Evolutionary conservation across 257 asterid species (phyloP).

Genomic region (Ilex asprella): DNA sequence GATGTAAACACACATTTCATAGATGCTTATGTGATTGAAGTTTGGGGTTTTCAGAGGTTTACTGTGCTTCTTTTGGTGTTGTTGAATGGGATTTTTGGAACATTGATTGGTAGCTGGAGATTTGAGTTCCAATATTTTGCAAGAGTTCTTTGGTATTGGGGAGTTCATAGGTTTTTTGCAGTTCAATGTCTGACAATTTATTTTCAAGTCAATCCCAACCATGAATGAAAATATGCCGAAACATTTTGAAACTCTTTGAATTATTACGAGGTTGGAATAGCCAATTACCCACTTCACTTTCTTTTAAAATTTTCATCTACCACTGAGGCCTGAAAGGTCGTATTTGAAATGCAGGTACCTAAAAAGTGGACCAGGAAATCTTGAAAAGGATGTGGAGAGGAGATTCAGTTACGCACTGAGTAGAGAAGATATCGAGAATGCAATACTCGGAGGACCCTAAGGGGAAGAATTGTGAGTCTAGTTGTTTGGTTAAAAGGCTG

Average conservation of each 20-base stretch:
- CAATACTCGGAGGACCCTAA: constrained; percentile 96
- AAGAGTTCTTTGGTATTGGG: no score
- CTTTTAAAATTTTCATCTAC: no score
- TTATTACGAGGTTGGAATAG: no score
- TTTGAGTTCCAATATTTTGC: no score
- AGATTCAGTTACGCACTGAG: constrained; percentile 93
- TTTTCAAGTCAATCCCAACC: no score
- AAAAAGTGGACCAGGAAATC: constrained; percentile 73
- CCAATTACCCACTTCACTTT: constrained; percentile 26
- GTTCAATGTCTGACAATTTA: no score
- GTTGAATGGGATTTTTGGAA: neutral
- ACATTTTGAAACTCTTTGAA: no score
- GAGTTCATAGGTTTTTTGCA: no score
- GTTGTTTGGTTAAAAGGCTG: neutral
- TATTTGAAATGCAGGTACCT: constrained; percentile 59
- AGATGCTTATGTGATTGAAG: constrained; percentile 1
- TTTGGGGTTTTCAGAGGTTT: neutral
- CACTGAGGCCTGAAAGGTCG: no score
- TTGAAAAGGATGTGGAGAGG: constrained; percentile 87
- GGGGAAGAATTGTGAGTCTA: neutral
- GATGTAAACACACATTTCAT: no score
- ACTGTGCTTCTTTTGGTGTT: neutral
- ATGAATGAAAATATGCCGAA: no score
- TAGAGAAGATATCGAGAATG: constrained; percentile 95
- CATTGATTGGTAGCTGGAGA: no score